A percentile compares a stretch with the other conserved stretches of the same genome.
Conservation (phyloP, 495 filamentous ascomycete species). For the Neurospora africana region DNA sequence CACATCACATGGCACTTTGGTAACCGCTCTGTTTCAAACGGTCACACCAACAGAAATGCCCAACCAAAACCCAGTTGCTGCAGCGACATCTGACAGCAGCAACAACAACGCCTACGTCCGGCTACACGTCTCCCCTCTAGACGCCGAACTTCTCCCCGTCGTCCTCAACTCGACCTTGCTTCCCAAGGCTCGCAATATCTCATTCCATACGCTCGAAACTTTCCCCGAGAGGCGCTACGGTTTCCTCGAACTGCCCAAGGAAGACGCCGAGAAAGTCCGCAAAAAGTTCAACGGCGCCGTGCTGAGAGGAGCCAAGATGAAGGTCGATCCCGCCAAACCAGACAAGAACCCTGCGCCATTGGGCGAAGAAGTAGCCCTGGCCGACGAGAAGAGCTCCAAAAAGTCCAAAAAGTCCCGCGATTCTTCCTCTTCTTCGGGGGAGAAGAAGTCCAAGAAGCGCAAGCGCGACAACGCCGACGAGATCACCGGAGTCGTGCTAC, state of each 20-base stretch:
- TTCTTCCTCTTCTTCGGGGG: constrained; percentile 8
- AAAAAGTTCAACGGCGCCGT: constrained; percentile 89
- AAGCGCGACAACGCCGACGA: constrained; percentile 40
- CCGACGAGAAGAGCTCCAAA: constrained; percentile 27
- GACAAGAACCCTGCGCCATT: constrained; percentile 25
- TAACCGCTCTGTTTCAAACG: not conserved
- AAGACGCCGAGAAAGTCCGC: constrained; percentile 77
- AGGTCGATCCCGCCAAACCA: constrained; percentile 66
- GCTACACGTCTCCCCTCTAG: constrained; percentile 81
- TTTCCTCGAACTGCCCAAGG: constrained; percentile 67
- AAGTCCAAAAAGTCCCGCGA: constrained; percentile 22
- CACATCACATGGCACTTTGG: not conserved
- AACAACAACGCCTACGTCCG: constrained; percentile 26
- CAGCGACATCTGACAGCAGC: not conserved
- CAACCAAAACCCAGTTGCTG: not conserved
- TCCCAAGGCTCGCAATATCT: constrained; percentile 59
- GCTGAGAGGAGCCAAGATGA: constrained; percentile 74
- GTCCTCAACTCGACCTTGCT: constrained; percentile 59
- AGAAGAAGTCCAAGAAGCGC: constrained; percentile 52
- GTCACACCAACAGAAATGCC: not conserved
- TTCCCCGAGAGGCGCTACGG: constrained; percentile 88
- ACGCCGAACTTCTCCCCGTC: constrained; percentile 53
- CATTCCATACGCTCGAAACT: constrained; percentile 70
- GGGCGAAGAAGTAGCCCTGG: constrained; percentile 20
- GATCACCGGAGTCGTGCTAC: constrained; percentile 60